Evolutionary conservation across 495 filamentous ascomycete genomes (phyloP), one percentile per base, ranked within the genome.

Genomic region (Viridothelium virens): DNA sequence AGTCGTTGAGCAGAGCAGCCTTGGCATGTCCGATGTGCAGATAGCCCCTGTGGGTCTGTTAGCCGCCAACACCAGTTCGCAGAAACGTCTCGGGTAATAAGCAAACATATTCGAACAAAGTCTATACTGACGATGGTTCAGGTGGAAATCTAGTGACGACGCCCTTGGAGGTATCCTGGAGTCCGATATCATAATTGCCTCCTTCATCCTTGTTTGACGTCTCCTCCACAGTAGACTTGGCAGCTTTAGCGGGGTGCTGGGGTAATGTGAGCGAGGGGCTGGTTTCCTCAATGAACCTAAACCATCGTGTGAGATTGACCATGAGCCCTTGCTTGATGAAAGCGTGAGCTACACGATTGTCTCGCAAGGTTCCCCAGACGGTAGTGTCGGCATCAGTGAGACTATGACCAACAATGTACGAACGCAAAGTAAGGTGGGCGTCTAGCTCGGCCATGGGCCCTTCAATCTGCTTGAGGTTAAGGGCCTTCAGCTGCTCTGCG

Each of bases 1-100:
- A 96, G 73, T 96, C 91, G 77, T 91, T 94, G 50, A 97, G 83
- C 50, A 96, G 81, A 11, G 92, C 92, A 12, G 92, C 92, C 78
- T 96, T 96, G 63, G 90, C 91, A 76, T 96, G 92, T 63, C 92
- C 92, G 66, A 96, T 95, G 77, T 96, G 92, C 39, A 96, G 86
- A 70, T 96, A 96, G 36, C 92, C 92, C 65, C 84, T 86, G 53
- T 36, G 14, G 6, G 31, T 36, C 48, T 41, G 39, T 62, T 64
- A 73, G 72, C 31, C 31, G 53, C 6, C 53, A 59, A 59, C 53
- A 59, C 6, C 31, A 14, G 53, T 59, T 59, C 53, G 53, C 31
- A 33, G 53, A 59, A 4, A 33, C 31, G 31, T 36, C 3, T 5
- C 31, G 7, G 69, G 61, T 48, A 50, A 63, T 16, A 18, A 53